These are phyloP conservation scores for Prunus padus DNA, from an alignment of 306 rosid genomes.

Conservation along the genomic window DNA sequence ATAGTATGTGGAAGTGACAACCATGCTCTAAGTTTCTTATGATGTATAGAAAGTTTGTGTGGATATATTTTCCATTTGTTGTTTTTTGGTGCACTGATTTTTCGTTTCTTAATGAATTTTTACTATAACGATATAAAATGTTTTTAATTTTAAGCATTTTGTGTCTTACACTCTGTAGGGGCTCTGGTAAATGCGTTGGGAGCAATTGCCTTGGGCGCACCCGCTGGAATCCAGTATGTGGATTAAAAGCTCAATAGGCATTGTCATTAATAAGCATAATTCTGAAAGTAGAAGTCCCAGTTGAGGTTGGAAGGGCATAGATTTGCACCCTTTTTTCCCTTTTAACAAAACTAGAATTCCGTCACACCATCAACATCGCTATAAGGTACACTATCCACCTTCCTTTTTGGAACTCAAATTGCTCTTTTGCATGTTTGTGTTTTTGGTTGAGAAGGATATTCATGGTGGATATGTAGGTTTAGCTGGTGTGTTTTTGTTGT, in stretches of 20 bases:
- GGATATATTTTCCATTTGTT: too few relatives aligned
- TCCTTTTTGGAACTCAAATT: not conserved
- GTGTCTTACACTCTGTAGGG: constrained; percentile 50
- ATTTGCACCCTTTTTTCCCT: constrained; percentile 4
- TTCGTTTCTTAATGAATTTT: not conserved
- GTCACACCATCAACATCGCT: not conserved
- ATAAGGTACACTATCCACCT: not conserved
- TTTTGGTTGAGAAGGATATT: not conserved
- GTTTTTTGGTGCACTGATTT: not conserved
- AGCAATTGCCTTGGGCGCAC: constrained; percentile 89
- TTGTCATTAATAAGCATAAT: constrained; percentile 9
- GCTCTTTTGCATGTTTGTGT: not conserved
- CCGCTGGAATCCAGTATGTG: constrained; percentile 75
- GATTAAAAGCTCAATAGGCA: constrained; percentile 31
- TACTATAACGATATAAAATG: too few relatives aligned
- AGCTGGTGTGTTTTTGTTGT: not conserved
- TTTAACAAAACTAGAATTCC: constrained; percentile 9
- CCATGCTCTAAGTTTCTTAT: not conserved
- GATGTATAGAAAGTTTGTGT: not conserved
- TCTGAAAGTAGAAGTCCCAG: constrained; percentile 22
- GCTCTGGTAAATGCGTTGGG: constrained; percentile 67
- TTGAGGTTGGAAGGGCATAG: constrained; percentile 33
- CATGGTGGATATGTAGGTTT: constrained; percentile 5
- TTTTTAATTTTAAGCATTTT: not conserved
- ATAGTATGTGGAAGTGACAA: not conserved